These are phyloP conservation scores for Neurospora terricola DNA, from an alignment of 495 filamentous ascomycete species.

Conservation along the genomic window DNA sequence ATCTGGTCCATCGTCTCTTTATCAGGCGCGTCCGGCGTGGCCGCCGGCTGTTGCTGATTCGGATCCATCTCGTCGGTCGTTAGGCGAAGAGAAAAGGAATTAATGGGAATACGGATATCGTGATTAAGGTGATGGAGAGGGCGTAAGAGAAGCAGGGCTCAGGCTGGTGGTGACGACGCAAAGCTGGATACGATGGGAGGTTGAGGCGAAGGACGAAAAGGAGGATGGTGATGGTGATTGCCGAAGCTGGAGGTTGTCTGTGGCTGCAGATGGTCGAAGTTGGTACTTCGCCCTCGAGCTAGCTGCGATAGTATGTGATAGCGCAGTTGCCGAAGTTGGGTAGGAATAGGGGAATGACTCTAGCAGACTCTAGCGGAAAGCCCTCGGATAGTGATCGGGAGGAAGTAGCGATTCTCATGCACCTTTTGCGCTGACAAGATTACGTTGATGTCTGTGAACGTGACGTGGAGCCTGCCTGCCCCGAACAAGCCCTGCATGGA, in stretches of 20 bases:
- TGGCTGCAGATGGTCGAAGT: background rate
- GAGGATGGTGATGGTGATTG: background rate
- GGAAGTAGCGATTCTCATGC: background rate
- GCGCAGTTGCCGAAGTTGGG: background rate
- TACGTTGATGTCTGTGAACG: background rate
- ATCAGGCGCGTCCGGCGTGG: slow-evolving; percentile 22
- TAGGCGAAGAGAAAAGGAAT: background rate
- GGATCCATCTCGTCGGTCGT: slow-evolving; percentile 17
- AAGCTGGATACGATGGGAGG: background rate
- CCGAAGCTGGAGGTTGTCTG: background rate
- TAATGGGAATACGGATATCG: background rate
- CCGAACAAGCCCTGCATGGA: background rate
- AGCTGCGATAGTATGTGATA: background rate
- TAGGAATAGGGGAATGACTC: background rate
- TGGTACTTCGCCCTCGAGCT: background rate
- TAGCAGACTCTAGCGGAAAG: background rate
- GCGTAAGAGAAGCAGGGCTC: background rate
- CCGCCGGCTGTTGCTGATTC: slow-evolving; percentile 14
- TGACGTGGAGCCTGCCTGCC: background rate
- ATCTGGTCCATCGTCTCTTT: slow-evolving; percentile 31
- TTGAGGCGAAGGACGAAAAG: background rate
- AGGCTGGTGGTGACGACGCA: background rate
- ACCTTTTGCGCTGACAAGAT: background rate
- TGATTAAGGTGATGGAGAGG: background rate
- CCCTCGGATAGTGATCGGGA: background rate